phyloP scores from a whole-genome alignment of 257 asterid species.

The Solanum sitiens region DNA sequence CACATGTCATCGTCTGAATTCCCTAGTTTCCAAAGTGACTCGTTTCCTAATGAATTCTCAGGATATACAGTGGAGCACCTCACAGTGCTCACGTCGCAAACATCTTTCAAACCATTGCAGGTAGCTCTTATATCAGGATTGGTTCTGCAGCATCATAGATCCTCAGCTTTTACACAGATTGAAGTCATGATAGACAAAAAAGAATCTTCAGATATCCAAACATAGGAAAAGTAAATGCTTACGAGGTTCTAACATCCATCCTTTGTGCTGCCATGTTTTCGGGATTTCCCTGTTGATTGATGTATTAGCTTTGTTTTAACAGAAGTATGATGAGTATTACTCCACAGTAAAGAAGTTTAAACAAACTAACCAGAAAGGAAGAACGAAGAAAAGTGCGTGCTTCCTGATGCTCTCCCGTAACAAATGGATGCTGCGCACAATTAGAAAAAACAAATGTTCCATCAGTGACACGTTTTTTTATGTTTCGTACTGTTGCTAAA shows the following conservation, averaged over 20 bases:
- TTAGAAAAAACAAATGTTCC: constrained; percentile 3
- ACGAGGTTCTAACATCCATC: constrained; percentile 56
- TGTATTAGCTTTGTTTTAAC: neutral
- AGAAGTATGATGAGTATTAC: neutral
- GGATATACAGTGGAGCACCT: constrained; percentile 45
- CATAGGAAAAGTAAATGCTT: constrained; percentile 17
- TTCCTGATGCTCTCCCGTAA: constrained; percentile 67
- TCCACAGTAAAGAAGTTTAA: neutral
- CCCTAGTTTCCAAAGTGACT: constrained; percentile 55
- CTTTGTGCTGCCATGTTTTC: constrained; percentile 41
- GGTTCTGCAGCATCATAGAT: constrained; percentile 38
- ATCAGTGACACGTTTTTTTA: neutral
- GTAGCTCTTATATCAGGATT: constrained; percentile 43
- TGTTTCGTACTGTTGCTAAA: neutral
- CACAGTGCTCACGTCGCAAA: constrained; percentile 28
- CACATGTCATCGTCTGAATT: constrained; percentile 92
- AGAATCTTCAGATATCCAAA: neutral
- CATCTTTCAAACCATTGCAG: constrained; percentile 60
- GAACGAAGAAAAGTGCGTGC: constrained; percentile 41
- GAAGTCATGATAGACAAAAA: neutral
- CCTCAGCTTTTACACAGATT: neutral
- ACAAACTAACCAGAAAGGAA: constrained; percentile 41
- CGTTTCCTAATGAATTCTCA: constrained; percentile 40
- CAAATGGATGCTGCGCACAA: constrained; percentile 85
- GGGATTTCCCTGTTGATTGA: constrained; percentile 46